These are phyloP conservation scores for Globisporangium nagaii DNA, from an alignment of 352 stramenopile species.

Conservation along the genomic window DNA sequence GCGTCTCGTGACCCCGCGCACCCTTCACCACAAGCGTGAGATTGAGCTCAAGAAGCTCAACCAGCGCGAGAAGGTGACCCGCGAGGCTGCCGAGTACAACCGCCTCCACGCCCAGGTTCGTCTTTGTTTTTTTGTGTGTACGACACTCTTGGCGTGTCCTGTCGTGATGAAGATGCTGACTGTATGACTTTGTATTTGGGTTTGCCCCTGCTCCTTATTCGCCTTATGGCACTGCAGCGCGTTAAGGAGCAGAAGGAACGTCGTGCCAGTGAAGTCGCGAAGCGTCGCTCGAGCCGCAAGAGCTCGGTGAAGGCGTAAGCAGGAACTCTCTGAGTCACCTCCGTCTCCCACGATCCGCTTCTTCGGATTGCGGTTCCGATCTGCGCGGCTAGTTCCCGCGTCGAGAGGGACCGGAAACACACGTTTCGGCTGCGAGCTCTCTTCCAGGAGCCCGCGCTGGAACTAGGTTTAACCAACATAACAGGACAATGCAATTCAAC, in stretches of 20 bases:
- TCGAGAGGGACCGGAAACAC: not conserved
- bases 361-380: constrained; percentile 2
- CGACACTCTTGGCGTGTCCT: no score
- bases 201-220: constrained; percentile 85
- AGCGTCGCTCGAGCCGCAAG: constrained; percentile 97
- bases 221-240: constrained; percentile 94
- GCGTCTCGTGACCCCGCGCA: constrained; percentile 97
- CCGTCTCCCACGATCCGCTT: constrained; percentile 4
- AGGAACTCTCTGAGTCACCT: constrained; percentile 5
- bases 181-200: constrained; percentile 29
- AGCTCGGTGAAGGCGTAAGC: constrained; percentile 88
- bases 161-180: constrained; percentile 25
- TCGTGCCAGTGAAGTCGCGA: constrained; percentile 96
- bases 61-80: constrained; percentile 89
- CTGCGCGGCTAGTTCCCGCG: constrained; percentile 1
- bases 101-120: constrained; percentile 93
- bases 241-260: constrained; percentile 98
- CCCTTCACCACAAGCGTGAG: constrained; percentile 95
- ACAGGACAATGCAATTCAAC: constrained; percentile 23
- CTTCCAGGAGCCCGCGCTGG: not conserved
- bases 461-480: constrained; percentile 21
- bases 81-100: constrained; percentile 96
- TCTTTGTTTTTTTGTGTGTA: constrained; percentile 10
- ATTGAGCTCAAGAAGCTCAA: constrained; percentile 81
- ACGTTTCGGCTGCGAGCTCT: constrained; percentile 4